These are phyloP conservation scores for Pseudozyma hubeiensis DNA, from an alignment of 1,284 basidiomycete genomes.

Conservation along the genomic window DNA sequence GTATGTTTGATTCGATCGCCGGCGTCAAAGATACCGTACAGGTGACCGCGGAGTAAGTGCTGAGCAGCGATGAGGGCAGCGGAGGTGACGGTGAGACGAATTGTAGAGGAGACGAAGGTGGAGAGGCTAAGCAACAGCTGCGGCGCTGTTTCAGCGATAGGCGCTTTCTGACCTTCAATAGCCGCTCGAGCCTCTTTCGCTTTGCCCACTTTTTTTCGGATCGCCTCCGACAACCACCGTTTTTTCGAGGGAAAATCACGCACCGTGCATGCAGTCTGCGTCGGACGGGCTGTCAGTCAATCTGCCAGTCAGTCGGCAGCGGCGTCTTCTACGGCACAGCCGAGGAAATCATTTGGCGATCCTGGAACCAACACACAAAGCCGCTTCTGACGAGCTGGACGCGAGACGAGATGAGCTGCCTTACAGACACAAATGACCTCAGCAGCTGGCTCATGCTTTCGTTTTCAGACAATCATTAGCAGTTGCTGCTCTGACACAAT, in stretches of 20 bases:
- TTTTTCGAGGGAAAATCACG: slow-evolving; percentile 6
- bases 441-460: too few relatives aligned
- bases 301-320: too few relatives aligned
- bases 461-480: too few relatives aligned
- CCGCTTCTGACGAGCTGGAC: not conserved
- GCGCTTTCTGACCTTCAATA: not conserved
- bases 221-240: not conserved
- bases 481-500: slow-evolving; percentile 1
- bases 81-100: too few relatives aligned
- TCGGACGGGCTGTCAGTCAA: not conserved
- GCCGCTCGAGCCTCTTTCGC: slow-evolving; percentile 30
- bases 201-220: not conserved
- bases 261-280: slow-evolving; percentile 4
- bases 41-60: too few relatives aligned
- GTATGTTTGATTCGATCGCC: too few relatives aligned
- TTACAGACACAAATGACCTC: too few relatives aligned
- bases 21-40: too few relatives aligned
- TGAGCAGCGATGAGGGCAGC: too few relatives aligned
- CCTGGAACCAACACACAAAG: not conserved
- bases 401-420: not conserved
- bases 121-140: not conserved
- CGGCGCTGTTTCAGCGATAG: not conserved
- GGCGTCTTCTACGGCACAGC: not conserved
- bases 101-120: not conserved
- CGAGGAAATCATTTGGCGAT: not conserved